Base-by-base conservation (phyloP, 495 filamentous ascomycete species). In the Platismatia glauca region DNA sequence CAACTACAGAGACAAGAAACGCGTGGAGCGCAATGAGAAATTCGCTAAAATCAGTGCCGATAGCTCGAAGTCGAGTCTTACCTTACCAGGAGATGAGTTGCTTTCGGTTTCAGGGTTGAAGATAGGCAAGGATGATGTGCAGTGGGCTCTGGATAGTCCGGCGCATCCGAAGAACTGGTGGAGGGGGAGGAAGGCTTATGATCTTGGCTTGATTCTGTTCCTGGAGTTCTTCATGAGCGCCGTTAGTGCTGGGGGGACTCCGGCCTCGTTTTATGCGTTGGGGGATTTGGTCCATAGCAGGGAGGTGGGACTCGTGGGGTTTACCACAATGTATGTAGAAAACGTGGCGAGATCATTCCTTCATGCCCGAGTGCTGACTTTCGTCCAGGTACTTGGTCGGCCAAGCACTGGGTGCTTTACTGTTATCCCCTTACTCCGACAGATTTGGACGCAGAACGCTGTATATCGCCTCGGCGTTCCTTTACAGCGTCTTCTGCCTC, bases 101-200 rank as follows among this genome's bases (percentile, higher is more conserved):
- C 35, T 62, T 41, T n/a, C 27, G 11, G 18, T 27, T 29, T 24
- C 53, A 12, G 61, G 61, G 3, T 24, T 63, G 18, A 35, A 50
- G 27, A 0, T 63, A 18, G 33, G 43, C 15, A 56, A 58, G 24
- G 61, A 58, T 52, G 61, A 74, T 63, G 70, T 78, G 33, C 70
- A 72, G 59, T 79, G 76, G 75, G 60, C 62, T 18, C 52, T 66
- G 16, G 68, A 71, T 7, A 76, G 76, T 58, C 70, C 70, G 9
- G 70, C 67, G 33, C 74, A 77, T 68, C 76, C 77, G 37, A 71
- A 74, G 27, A 76, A 78, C 60, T 79, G 76, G 77, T 59, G 65
- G 37, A 37, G 58, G 12, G 15, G 43, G 12, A 66, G 75, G 22
- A 79, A 79, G 60, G 53, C 64, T 11, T 76, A 73, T 33, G 72